Percentiles rank a stretch among this genome's conserved stretches.
Conservation (phyloP, 768 basidiomycete species). For the Paxillus involutus region DNA sequence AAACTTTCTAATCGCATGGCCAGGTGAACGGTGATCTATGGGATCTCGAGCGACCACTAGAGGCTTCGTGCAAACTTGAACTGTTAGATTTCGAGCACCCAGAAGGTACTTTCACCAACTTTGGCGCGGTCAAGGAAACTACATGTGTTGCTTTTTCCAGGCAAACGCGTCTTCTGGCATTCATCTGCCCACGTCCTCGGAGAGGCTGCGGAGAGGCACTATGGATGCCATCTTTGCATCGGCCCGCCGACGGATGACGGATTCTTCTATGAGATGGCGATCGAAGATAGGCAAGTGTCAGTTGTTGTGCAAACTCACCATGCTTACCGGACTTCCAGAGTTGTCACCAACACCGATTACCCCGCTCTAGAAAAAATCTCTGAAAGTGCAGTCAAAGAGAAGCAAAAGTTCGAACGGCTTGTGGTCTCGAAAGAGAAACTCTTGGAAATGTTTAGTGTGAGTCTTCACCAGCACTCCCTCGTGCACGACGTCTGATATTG, state of each 20-base stretch:
- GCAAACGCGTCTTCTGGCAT: constrained; percentile 99
- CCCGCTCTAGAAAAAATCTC: constrained; percentile 85
- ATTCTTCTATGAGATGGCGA: constrained; percentile 99
- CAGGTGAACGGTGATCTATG: constrained; percentile 86
- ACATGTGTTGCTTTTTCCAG: constrained; percentile 34
- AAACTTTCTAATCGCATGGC: constrained; percentile 1
- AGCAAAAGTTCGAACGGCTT: constrained; percentile 94
- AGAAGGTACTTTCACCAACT: constrained; percentile 54
- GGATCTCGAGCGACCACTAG: constrained; percentile 96
- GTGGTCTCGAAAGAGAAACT: constrained; percentile 94
- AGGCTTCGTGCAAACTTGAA: constrained; percentile 76
- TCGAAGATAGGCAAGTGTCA: constrained; percentile 61
- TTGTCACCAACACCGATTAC: constrained; percentile 81
- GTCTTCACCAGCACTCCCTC: constrained; percentile 26
- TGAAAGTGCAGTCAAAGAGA: constrained; percentile 90
- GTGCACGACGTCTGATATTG: constrained; percentile 1
- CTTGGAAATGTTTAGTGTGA: constrained; percentile 91
- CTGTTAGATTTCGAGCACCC: constrained; percentile 91
- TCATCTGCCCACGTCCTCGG: constrained; percentile 98
- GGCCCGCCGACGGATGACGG: constrained; percentile 98
- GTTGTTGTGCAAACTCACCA: neutral
- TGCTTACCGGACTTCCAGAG: constrained; percentile 39
- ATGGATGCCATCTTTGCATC: constrained; percentile 95
- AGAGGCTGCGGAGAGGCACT: constrained; percentile 93
- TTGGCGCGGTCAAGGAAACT: neutral